These are phyloP conservation scores for Globisporangium heterothallicum DNA, from an alignment of 352 stramenopile species.

Conservation along the genomic window DNA sequence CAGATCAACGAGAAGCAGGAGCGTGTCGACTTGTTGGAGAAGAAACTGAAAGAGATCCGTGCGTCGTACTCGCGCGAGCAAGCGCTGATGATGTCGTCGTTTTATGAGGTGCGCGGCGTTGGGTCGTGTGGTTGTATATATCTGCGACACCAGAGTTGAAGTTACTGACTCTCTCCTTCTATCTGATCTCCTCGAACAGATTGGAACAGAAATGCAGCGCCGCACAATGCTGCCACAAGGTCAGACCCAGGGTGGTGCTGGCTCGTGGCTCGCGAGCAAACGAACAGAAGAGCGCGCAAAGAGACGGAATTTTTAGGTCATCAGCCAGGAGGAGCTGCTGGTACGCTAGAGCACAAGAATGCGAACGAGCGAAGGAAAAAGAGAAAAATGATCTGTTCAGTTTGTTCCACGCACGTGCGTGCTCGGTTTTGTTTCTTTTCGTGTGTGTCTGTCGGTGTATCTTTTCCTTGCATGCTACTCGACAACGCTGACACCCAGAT, in stretches of 20 bases:
- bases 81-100: constrained; percentile 85
- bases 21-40: constrained; percentile 79
- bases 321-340: too few relatives aligned
- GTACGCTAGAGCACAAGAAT: not conserved
- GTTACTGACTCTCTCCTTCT: not conserved
- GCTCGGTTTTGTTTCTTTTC: not conserved
- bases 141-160: not conserved
- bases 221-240: constrained; percentile 84
- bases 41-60: constrained; percentile 81
- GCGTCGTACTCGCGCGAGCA: constrained; percentile 80
- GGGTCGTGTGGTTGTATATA: not conserved
- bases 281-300: constrained; percentile 81
- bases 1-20: constrained; percentile 86
- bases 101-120: constrained; percentile 65
- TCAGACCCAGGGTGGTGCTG: constrained; percentile 33
- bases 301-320: constrained; percentile 64
- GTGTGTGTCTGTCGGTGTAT: constrained; percentile 17
- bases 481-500: constrained; percentile 83
- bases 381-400: too few relatives aligned
- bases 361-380: not conserved
- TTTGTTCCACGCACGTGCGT: too few relatives aligned
- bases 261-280: constrained; percentile 79
- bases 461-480: constrained; percentile 26
- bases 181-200: constrained; percentile 29
- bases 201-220: constrained; percentile 84